These are phyloP conservation scores for Fusarium continuum DNA, from an alignment of 2,329 filamentous ascomycete species.

Conservation along the genomic window DNA sequence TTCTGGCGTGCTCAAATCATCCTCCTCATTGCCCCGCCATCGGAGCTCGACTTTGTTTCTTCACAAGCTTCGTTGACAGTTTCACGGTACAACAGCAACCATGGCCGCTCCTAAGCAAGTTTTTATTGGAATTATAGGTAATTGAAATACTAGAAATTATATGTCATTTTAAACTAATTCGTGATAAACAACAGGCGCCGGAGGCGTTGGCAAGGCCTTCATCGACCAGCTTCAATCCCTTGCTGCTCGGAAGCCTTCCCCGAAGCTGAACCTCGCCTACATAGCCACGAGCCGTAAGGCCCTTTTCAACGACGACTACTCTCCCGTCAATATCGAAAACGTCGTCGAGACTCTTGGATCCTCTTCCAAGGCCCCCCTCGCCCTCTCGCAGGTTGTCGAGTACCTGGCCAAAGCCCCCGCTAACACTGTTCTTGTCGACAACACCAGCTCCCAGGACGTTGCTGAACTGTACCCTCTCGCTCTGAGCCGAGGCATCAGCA, in stretches of 20 bases:
- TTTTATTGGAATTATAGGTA: slow-evolving; percentile 64
- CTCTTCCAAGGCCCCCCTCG: slow-evolving; percentile 71
- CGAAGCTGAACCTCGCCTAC: slow-evolving; percentile 81
- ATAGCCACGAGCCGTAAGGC: slow-evolving; percentile 87
- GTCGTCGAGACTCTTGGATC: slow-evolving; percentile 70
- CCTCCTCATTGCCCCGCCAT: slow-evolving; percentile 48
- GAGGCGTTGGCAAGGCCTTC: slow-evolving; percentile 93
- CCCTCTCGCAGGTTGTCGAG: slow-evolving; percentile 74
- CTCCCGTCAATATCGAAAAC: slow-evolving; percentile 69
- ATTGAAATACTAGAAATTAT: background rate
- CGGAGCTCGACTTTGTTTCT: slow-evolving; percentile 45
- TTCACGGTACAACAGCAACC: slow-evolving; percentile 30
- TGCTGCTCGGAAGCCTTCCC: slow-evolving; percentile 70
- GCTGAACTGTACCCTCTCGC: slow-evolving; percentile 85
- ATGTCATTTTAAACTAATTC: slow-evolving; percentile 17
- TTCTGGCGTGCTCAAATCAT: slow-evolving; percentile 35
- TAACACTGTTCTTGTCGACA: slow-evolving; percentile 88
- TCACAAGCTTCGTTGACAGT: slow-evolving; percentile 35
- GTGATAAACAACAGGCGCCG: slow-evolving; percentile 70
- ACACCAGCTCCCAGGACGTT: slow-evolving; percentile 89
- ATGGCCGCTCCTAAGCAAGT: slow-evolving; percentile 60
- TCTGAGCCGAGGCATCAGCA: slow-evolving; percentile 81
- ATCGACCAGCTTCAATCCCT: slow-evolving; percentile 80
- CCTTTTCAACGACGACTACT: slow-evolving; percentile 78
- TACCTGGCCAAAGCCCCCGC: slow-evolving; percentile 82